Percentiles rank a stretch among this genome's conserved stretches.
Conservation (phyloP, 1,139 yeast genomes). For the Diutina scorzettiae region DNA sequence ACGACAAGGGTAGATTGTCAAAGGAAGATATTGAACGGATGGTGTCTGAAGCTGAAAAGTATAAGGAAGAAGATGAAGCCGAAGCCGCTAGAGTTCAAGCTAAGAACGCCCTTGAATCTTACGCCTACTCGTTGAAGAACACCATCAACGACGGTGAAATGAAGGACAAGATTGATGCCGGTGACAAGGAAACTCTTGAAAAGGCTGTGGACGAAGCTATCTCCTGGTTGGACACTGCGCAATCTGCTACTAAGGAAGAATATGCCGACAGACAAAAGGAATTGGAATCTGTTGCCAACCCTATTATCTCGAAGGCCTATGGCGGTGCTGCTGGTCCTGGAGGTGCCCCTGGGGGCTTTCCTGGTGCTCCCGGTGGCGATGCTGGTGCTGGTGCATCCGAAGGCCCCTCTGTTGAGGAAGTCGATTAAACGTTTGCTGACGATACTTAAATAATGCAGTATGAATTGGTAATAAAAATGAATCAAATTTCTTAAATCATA, state of each 20-base stretch:
- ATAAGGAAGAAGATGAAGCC: conserved; percentile 64
- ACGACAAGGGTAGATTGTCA: conserved; percentile 93
- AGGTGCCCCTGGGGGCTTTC: conserved; percentile 15
- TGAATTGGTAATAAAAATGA: too few species aligned
- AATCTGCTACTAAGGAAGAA: conserved; percentile 82
- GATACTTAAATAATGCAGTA: not conserved
- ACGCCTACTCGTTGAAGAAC: conserved; percentile 72
- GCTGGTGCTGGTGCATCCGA: not conserved
- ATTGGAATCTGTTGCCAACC: conserved; percentile 74
- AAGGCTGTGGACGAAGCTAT: conserved; percentile 84
- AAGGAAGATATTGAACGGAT: conserved; percentile 87
- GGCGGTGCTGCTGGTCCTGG: conserved; percentile 47
- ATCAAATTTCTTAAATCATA: too few species aligned
- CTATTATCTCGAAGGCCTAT: conserved; percentile 90
- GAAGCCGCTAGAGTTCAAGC: conserved; percentile 39
- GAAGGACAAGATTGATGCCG: conserved; percentile 65
- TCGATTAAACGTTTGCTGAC: conserved; percentile 47
- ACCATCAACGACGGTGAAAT: conserved; percentile 40
- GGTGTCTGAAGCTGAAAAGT: conserved; percentile 91
- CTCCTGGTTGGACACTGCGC: conserved; percentile 75
- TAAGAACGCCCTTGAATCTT: conserved; percentile 68
- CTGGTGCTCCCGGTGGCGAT: conserved; percentile 3
- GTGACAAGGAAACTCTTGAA: conserved; percentile 79
- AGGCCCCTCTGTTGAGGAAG: conserved; percentile 95
- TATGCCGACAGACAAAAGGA: conserved; percentile 88